Evolutionary conservation across 2,329 filamentous ascomycete genomes (phyloP).

Genomic region (Hymenoscyphus linearis): DNA sequence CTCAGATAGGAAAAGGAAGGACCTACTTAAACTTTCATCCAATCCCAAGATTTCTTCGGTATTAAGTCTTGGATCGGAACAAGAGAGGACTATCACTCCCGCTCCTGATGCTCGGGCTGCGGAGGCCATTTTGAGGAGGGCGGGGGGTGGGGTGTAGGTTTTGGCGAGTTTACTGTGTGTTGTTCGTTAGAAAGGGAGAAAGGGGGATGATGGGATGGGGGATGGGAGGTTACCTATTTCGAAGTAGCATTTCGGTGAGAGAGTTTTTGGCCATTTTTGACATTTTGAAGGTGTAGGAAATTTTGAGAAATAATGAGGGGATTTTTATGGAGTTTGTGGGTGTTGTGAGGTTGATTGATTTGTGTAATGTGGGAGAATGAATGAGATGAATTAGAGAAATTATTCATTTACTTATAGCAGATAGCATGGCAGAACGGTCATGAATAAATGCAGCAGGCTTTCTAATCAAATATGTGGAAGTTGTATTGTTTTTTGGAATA

Average conservation of each 20-base stretch:
- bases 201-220: no score
- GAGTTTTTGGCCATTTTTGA: constrained; percentile 21
- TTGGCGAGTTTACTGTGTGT: constrained; percentile 13
- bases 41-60: constrained; percentile 21
- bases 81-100: constrained; percentile 21
- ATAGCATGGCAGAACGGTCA: no score
- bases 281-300: no score
- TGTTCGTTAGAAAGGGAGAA: neutral
- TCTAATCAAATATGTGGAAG: neutral
- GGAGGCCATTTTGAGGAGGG: constrained; percentile 15
- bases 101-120: constrained; percentile 11
- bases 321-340: no score
- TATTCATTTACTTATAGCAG: no score
- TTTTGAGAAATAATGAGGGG: no score
- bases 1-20: no score
- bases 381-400: no score
- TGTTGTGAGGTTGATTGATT: no score
- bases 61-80: constrained; percentile 22
- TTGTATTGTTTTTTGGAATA: neutral
- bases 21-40: constrained; percentile 17
- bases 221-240: constrained; percentile 15
- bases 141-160: constrained; percentile 15
- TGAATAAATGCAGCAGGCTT: neutral
- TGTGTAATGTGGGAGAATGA: no score
- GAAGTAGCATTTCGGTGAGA: constrained; percentile 19